Conservation (phyloP, 2,329 filamentous ascomycete genomes). For the Corinectria fuckeliana region DNA sequence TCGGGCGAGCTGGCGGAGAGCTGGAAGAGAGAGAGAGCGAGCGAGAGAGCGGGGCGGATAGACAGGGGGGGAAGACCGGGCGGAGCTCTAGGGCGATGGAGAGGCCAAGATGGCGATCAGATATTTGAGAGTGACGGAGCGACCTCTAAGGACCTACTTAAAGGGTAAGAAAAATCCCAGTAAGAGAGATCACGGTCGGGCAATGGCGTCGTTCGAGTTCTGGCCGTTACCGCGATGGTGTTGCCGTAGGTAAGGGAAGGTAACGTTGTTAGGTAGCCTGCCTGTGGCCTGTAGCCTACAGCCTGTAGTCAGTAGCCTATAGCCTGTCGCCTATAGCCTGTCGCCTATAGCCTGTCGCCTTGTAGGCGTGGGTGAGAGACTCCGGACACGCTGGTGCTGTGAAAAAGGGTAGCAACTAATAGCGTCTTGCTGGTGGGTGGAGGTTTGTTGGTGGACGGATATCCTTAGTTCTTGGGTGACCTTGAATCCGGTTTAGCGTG, state of each 20-base stretch:
- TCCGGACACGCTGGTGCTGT: background rate
- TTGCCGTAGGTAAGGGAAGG: too few species aligned
- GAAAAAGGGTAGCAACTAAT: background rate
- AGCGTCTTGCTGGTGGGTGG: background rate
- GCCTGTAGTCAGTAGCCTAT: background rate
- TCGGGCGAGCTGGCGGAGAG: background rate
- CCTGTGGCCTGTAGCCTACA: background rate
- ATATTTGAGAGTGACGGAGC: background rate
- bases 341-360: background rate
- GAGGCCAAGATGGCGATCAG: background rate
- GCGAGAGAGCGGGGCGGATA: conserved; percentile 7
- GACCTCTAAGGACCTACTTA: too few species aligned
- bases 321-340: background rate
- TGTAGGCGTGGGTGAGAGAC: too few species aligned
- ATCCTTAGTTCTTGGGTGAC: background rate
- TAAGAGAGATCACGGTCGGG: background rate
- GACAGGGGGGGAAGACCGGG: conserved; percentile 12
- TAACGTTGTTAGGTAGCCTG: too few species aligned
- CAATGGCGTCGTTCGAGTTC: too few species aligned
- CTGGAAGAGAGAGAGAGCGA: conserved; percentile 2
- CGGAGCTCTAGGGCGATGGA: conserved; percentile 8
- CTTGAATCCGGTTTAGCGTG: background rate
- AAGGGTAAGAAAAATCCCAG: background rate
- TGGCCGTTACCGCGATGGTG: too few species aligned
- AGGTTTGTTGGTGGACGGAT: background rate